These are phyloP conservation scores for Nothophytophthora sp. DNA, from an alignment of 352 stramenopile genomes.

Conservation along the genomic window DNA sequence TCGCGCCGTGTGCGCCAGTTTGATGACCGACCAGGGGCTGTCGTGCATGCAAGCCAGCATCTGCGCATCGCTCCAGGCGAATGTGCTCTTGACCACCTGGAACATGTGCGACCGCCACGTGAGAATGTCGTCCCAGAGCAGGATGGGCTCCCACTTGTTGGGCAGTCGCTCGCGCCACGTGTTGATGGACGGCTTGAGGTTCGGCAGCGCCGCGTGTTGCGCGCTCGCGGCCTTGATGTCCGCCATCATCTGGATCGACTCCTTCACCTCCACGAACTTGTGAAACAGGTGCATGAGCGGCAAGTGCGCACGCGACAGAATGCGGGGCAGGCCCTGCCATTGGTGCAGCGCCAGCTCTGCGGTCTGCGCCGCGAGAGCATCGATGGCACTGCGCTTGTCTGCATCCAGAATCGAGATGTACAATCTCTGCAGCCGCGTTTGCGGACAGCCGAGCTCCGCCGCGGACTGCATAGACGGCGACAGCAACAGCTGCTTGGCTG, in stretches of 20 bases:
- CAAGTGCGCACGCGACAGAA: slow-evolving; percentile 76
- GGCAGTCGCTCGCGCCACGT: slow-evolving; percentile 92
- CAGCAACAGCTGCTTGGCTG: slow-evolving; percentile 77
- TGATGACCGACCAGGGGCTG: slow-evolving; percentile 92
- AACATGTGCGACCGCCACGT: slow-evolving; percentile 95
- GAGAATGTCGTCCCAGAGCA: slow-evolving; percentile 93
- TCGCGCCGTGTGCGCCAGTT: slow-evolving; percentile 87
- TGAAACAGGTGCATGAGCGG: slow-evolving; percentile 89
- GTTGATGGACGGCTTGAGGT: slow-evolving; percentile 92
- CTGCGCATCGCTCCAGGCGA: slow-evolving; percentile 87
- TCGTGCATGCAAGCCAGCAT: slow-evolving; percentile 92
- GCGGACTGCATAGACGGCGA: slow-evolving; percentile 65
- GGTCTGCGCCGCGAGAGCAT: slow-evolving; percentile 70
- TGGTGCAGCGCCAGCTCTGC: slow-evolving; percentile 84
- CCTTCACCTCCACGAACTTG: slow-evolving; percentile 93
- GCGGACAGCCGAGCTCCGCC: slow-evolving; percentile 66
- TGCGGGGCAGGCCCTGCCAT: slow-evolving; percentile 88
- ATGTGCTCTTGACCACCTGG: slow-evolving; percentile 88
- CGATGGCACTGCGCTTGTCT: slow-evolving; percentile 72
- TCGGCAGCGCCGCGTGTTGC: slow-evolving; percentile 78
- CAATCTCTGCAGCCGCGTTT: slow-evolving; percentile 80
- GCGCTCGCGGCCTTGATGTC: slow-evolving; percentile 86
- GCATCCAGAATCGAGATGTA: slow-evolving; percentile 89
- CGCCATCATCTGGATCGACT: slow-evolving; percentile 91
- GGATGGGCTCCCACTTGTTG: slow-evolving; percentile 93